Percentiles rank a stretch among this genome's conserved stretches.
Conservation (phyloP, 2,329 filamentous ascomycete genomes). For the Fusarium sambucinum region DNA sequence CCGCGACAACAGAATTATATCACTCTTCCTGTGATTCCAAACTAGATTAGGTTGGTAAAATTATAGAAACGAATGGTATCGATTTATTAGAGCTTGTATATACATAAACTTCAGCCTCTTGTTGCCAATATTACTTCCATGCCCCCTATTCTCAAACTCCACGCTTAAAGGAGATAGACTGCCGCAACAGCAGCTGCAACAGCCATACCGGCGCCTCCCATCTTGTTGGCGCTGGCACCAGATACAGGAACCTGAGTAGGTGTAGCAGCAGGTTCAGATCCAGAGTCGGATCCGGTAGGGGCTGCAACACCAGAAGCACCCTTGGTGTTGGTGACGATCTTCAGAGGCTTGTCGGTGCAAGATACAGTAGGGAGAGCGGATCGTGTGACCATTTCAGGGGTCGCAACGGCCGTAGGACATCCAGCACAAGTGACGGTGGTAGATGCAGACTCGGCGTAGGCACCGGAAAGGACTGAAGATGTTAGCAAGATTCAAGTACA, state of each 20-base stretch:
- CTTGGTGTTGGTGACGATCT: slow-evolving; percentile 13
- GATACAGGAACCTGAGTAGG: slow-evolving; percentile 24
- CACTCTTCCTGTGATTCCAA: slow-evolving; percentile 64
- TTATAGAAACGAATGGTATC: neutral
- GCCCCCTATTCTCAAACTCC: neutral
- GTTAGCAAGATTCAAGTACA: neutral
- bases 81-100: neutral
- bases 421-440: slow-evolving; percentile 33
- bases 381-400: slow-evolving; percentile 33
- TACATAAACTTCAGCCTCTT: neutral
- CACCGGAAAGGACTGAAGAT: slow-evolving; percentile 25
- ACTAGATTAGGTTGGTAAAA: slow-evolving; percentile 1
- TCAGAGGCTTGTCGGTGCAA: slow-evolving; percentile 26
- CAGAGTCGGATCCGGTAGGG: slow-evolving; percentile 21
- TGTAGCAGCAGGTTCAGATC: slow-evolving; percentile 13
- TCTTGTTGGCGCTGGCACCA: slow-evolving; percentile 24
- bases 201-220: slow-evolving; percentile 6
- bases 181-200: slow-evolving; percentile 4
- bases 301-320: slow-evolving; percentile 14
- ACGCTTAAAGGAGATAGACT: slow-evolving; percentile 16
- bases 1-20: slow-evolving; percentile 63
- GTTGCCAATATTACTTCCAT: slow-evolving; percentile 10
- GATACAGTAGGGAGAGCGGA: slow-evolving; percentile 27
- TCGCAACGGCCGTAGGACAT: slow-evolving; percentile 19
- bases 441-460: slow-evolving; percentile 27